Base-by-base conservation (phyloP, 768 basidiomycete genomes). In the Daedaleopsis sinensis region DNA sequence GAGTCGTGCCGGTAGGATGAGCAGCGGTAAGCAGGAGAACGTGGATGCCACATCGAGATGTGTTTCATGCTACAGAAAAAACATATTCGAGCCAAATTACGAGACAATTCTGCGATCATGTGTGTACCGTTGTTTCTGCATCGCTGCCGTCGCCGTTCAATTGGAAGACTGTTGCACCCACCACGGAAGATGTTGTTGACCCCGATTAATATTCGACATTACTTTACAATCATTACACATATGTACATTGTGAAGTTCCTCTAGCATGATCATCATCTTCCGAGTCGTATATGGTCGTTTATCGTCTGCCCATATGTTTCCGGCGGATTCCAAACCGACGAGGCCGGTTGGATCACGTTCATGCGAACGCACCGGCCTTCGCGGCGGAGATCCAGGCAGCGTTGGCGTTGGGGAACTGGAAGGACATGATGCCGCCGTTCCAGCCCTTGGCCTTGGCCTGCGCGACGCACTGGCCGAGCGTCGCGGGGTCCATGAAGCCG, bases 341-440 rank as follows among this genome's bases (percentile, higher is more conserved):
- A 21, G 6, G 47, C 27, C 35, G n/a, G 35, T 7, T 6, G 3
- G 4, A 27, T 18, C 39, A 36, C 43, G 54, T n/a, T 51, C 24
- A 61, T 37, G 38, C 44, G 60, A 61, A 61, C 18, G 56, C 12
- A 24, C 37, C 50, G 46, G 57, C 62, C 57, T 63, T 63, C 5
- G 57, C 62, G 21, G 57, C 52, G 37, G 48, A 35, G 57, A 63
- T 58, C 62, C 62, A 63, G 48, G 62, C 52, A 21, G 62, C 47
- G 57, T 63, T 52, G 13, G 62, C 62, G 35, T 53, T 49, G 3
- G 62, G 62, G 62, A 58, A 63, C 62, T 63, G 55, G 56, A 43
- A 47, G 39, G 59, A 89, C 89, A 91, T 60, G 47, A 60, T 37
- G 21, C 59, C 53, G 19, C 44, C 59, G 23, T 37, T 75, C 77